Conservation (phyloP, 345 rosid species). For the Gynandropsis gynandra region DNA sequence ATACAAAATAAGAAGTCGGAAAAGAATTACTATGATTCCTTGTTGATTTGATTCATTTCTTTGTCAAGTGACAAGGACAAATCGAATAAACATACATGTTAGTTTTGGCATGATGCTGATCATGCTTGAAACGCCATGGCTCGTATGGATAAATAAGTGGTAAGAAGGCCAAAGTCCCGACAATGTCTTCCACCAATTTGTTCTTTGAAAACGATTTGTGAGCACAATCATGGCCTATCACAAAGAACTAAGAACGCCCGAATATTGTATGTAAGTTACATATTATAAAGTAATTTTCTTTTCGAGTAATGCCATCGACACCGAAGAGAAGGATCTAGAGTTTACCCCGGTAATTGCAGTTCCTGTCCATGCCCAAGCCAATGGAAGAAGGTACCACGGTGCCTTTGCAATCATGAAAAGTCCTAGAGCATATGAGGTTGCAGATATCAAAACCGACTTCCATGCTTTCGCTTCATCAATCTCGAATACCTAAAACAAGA, state of each 20-base stretch:
- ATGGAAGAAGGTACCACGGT: slow-evolving; percentile 90
- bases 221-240: slow-evolving; percentile 98
- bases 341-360: slow-evolving; percentile 87
- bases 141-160: slow-evolving; percentile 89
- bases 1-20: slow-evolving; percentile 13
- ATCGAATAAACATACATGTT: slow-evolving; percentile 51
- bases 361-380: slow-evolving; percentile 98
- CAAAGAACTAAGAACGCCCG: slow-evolving; percentile 61
- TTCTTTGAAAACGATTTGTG: slow-evolving; percentile 89
- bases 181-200: slow-evolving; percentile 85
- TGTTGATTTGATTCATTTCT: neutral
- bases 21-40: neutral
- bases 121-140: slow-evolving; percentile 97
- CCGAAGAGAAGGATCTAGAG: slow-evolving; percentile 6
- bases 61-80: neutral
- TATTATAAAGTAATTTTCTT: neutral
- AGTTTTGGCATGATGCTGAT: slow-evolving; percentile 91
- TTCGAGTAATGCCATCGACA: neutral
- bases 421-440: slow-evolving; percentile 72
- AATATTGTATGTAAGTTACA: slow-evolving; percentile 6
- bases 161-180: slow-evolving; percentile 85
- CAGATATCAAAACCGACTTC: slow-evolving; percentile 74
- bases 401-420: slow-evolving; percentile 75
- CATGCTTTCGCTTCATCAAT: slow-evolving; percentile 79
- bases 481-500: slow-evolving; percentile 64